phyloP scores from a whole-genome alignment of 192 early-diverging fungal genomes.

The Podila epicladia region DNA sequence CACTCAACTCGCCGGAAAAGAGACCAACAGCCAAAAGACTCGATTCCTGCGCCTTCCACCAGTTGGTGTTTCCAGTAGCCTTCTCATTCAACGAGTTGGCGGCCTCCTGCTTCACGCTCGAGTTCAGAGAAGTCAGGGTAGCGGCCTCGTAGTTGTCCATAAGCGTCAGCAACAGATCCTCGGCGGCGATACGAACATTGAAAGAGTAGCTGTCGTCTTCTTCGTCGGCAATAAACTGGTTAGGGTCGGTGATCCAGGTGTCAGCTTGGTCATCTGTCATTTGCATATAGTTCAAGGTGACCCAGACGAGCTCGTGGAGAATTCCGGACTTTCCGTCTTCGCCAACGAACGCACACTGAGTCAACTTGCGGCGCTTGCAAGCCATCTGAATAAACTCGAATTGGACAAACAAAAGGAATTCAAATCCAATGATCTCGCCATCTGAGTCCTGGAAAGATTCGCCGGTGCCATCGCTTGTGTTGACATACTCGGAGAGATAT shows the following conservation, averaged over 20 bases:
- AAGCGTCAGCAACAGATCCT: slow-evolving; percentile 72
- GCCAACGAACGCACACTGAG: slow-evolving; percentile 61
- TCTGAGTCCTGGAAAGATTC: slow-evolving; percentile 74
- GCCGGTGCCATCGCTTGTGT: slow-evolving; percentile 43
- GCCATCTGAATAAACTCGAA: slow-evolving; percentile 76
- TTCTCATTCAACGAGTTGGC: slow-evolving; percentile 23
- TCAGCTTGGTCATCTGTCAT: slow-evolving; percentile 81
- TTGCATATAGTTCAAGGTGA: slow-evolving; percentile 77
- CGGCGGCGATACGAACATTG: slow-evolving; percentile 85
- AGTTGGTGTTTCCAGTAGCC: slow-evolving; percentile 33
- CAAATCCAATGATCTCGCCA: slow-evolving; percentile 74
- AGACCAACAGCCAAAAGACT: slow-evolving; percentile 81
- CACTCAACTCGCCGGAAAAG: slow-evolving; percentile 66
- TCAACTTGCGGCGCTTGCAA: slow-evolving; percentile 60
- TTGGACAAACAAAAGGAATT: slow-evolving; percentile 70
- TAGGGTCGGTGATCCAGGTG: slow-evolving; percentile 86
- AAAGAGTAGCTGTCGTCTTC: slow-evolving; percentile 90
- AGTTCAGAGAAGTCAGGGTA: slow-evolving; percentile 63
- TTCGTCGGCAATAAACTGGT: slow-evolving; percentile 91
- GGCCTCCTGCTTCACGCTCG: slow-evolving; percentile 43
- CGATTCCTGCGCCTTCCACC: slow-evolving; percentile 91
- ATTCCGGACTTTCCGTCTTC: slow-evolving; percentile 57
- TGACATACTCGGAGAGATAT: slow-evolving; percentile 57
- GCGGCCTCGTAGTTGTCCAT: slow-evolving; percentile 60
- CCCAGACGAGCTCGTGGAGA: slow-evolving; percentile 65